Base-by-base conservation (phyloP, 768 basidiomycete genomes). In the Amanita brunnescens region DNA sequence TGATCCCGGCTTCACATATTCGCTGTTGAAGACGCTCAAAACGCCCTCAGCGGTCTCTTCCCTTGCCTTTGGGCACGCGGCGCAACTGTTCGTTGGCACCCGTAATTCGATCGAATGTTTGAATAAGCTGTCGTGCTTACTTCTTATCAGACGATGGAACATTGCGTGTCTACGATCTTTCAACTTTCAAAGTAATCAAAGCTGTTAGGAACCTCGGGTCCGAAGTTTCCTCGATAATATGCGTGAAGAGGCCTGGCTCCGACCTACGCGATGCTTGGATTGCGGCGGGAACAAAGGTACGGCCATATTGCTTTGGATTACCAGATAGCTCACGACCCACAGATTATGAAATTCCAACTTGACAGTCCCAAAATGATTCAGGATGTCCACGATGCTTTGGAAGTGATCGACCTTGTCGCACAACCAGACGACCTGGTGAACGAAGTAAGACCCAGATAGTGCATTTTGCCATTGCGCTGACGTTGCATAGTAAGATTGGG, bases 151-250 rank as follows among this genome's bases (percentile, higher is more conserved):
- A n/a, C 45, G 86, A 91, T 61, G 87, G 87, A 4, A 75, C 77
- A 37, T 64, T 89, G 40, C 77, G 87, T 20, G 66, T 85, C 14
- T 91, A 88, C 57, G 69, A 76, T 56, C 65, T 80, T 5, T 77
- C 80, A 2, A 72, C 79, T 2, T 69, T 71, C 58, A 84, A 77
- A 59, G 82, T 85, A 6, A 56, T 75, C 26, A 84, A 79, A 60
- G 87, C 84, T 2, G 67, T 87, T 44, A 73, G 77, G 57, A 77
- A 76, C 5, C 64, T 83, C 6, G 74, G 72, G 7, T 58, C 62
- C 3, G 84, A 87, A 55, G 67, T 91, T 20, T 81, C 86, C 0
- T 88, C 84, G 0, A 68, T 88, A 21, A 65, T 72, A 1, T 78
- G 76, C 57, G 58, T 73, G 7, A 63, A 71, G 54, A 63, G 67